Conservation (phyloP, 2,329 filamentous ascomycete genomes). For the Geosmithia putterillii region DNA sequence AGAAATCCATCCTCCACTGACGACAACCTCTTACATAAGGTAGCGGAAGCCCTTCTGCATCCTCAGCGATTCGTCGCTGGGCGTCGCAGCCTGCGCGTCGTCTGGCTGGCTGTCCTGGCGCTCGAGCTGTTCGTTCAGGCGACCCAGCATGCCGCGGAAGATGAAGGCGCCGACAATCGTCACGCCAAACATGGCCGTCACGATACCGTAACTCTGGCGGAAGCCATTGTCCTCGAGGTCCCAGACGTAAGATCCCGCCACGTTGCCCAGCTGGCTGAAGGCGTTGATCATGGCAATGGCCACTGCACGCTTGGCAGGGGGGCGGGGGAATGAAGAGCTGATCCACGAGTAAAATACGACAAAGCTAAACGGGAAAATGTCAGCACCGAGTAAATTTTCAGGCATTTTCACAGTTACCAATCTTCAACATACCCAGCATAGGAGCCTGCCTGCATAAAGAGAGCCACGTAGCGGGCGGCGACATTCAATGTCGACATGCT, state of each 20-base stretch:
- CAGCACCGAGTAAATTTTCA: background rate
- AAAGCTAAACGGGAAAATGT: constrained; percentile 14
- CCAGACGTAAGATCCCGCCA: constrained; percentile 53
- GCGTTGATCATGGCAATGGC: constrained; percentile 50
- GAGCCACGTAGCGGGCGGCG: constrained; percentile 45
- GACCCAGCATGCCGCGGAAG: constrained; percentile 32
- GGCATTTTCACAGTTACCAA: background rate
- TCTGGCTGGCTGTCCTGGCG: constrained; percentile 22
- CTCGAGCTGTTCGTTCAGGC: constrained; percentile 34
- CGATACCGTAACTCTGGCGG: constrained; percentile 52
- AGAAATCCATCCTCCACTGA: background rate
- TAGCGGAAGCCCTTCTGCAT: constrained; percentile 36
- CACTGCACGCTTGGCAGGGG: constrained; percentile 47
- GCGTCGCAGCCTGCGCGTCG: constrained; percentile 23
- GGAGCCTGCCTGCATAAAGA: constrained; percentile 45
- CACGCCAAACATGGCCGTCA: constrained; percentile 50
- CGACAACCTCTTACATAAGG: constrained; percentile 18
- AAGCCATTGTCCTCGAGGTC: constrained; percentile 44
- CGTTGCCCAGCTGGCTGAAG: constrained; percentile 43
- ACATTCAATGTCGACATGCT: constrained; percentile 43
- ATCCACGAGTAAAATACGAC: constrained; percentile 49
- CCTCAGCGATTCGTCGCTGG: constrained; percentile 27
- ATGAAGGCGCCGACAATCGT: constrained; percentile 38
- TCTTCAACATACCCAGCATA: constrained; percentile 32
- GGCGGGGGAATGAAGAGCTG: constrained; percentile 42